phyloP scores from a whole-genome alignment of 2,329 filamentous ascomycete species.

The Botryotinia convoluta region DNA sequence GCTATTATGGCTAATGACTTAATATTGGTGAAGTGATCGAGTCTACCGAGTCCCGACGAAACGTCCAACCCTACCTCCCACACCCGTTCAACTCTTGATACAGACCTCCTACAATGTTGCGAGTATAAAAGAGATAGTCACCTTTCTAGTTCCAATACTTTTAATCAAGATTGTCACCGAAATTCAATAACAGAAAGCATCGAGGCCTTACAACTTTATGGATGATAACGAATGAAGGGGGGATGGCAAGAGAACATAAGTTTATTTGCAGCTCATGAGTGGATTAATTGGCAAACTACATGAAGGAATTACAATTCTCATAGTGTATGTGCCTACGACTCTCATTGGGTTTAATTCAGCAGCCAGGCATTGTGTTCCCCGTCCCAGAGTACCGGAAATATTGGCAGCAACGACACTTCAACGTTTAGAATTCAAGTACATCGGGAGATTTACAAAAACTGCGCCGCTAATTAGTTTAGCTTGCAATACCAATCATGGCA shows the following conservation, averaged over 20 bases:
- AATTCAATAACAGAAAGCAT: background rate
- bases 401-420: background rate
- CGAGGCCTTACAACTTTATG: background rate
- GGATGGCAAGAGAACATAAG: background rate
- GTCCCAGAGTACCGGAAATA: background rate
- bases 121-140: rapidly evolving
- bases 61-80: too few species aligned
- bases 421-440: background rate
- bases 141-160: rapidly evolving
- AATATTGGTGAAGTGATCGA: background rate
- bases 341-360: too few species aligned
- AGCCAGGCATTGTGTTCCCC: rapidly evolving
- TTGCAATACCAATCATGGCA: rapidly evolving
- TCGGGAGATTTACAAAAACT: background rate
- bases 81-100: background rate
- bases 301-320: background rate
- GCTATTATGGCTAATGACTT: background rate
- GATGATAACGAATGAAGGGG: background rate
- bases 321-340: background rate
- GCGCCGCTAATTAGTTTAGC: too few species aligned
- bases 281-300: background rate
- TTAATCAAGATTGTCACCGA: background rate
- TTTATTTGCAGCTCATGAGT: background rate
- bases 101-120: background rate
- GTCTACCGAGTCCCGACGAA: background rate